Percentiles rank a stretch among this genome's conserved stretches.
phyloP scores from a whole-genome alignment of 306 rosid genomes.

The Heteromeles arbutifolia region DNA sequence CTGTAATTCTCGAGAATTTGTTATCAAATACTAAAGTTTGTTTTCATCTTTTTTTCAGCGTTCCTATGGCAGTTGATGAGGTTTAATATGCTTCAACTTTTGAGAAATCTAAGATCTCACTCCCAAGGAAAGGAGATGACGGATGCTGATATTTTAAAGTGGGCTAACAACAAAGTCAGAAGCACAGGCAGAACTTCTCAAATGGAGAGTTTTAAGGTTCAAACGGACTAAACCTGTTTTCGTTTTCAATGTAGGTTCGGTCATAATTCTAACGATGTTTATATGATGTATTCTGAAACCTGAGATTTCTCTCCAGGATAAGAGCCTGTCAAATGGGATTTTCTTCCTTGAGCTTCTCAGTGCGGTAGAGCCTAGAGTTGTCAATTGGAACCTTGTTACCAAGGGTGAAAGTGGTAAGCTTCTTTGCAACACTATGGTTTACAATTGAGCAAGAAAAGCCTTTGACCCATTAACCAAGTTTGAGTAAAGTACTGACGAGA shows the following conservation, averaged over 20 bases:
- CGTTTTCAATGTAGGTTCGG: not conserved
- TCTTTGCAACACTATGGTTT: constrained; percentile 7
- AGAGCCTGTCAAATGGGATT: constrained; percentile 72
- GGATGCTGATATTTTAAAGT: constrained; percentile 77
- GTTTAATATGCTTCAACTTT: constrained; percentile 78
- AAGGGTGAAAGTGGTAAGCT: constrained; percentile 85
- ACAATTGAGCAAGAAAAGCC: not conserved
- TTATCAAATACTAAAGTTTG: constrained; percentile 6
- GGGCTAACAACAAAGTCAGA: constrained; percentile 82
- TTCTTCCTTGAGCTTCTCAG: constrained; percentile 96
- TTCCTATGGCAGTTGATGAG: constrained; percentile 96
- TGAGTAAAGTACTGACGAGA: not conserved
- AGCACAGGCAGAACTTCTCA: constrained; percentile 70
- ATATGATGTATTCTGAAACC: constrained; percentile 6
- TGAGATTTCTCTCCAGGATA: constrained; percentile 50
- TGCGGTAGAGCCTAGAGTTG: constrained; percentile 92
- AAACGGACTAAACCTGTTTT: not conserved
- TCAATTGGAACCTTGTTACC: constrained; percentile 94
- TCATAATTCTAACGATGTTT: constrained; percentile 3
- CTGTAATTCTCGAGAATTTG: not conserved
- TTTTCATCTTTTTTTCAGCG: constrained; percentile 50
- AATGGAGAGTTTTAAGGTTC: constrained; percentile 80
- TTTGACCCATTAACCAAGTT: not conserved
- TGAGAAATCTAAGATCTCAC: constrained; percentile 74
- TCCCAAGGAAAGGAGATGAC: constrained; percentile 85